Evolutionary conservation across 257 asterid species (phyloP).

Genomic region (Nicotiana knightiana): DNA sequence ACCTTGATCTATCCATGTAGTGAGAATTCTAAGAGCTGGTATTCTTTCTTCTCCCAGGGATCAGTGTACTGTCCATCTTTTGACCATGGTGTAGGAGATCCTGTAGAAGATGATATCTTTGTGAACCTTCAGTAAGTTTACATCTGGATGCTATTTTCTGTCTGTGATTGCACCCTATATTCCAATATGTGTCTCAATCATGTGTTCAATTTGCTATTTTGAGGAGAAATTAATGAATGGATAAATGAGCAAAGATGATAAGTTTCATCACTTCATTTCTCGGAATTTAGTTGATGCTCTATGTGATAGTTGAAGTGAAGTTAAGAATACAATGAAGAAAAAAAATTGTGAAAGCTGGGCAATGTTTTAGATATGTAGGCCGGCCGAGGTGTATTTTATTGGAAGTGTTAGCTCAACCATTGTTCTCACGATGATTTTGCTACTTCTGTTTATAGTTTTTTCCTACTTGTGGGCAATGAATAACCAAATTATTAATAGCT

Average conservation of each 20-base stretch:
- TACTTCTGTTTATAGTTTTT: background rate
- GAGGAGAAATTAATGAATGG: background rate
- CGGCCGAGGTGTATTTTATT: background rate
- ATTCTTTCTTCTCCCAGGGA: slow-evolving; percentile 46
- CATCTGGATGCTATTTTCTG: background rate
- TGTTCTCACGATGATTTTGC: background rate
- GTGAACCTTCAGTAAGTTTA: slow-evolving; percentile 74
- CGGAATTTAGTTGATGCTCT: background rate
- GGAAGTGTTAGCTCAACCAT: background rate
- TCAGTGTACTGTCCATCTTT: slow-evolving; percentile 82
- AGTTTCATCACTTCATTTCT: background rate
- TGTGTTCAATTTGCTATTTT: background rate
- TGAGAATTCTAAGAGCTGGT: background rate
- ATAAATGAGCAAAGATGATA: background rate
- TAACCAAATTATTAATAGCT: background rate
- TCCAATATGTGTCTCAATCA: background rate
- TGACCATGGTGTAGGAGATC: slow-evolving; percentile 97
- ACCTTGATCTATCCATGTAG: background rate
- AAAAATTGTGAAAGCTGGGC: background rate
- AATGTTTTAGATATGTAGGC: background rate
- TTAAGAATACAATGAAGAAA: background rate
- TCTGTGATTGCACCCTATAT: background rate
- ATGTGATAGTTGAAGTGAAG: background rate
- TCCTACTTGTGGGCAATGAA: background rate
- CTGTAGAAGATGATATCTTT: slow-evolving; percentile 85